These are phyloP conservation scores for Lactarius indigo DNA, from an alignment of 768 basidiomycete genomes.

Conservation along the genomic window DNA sequence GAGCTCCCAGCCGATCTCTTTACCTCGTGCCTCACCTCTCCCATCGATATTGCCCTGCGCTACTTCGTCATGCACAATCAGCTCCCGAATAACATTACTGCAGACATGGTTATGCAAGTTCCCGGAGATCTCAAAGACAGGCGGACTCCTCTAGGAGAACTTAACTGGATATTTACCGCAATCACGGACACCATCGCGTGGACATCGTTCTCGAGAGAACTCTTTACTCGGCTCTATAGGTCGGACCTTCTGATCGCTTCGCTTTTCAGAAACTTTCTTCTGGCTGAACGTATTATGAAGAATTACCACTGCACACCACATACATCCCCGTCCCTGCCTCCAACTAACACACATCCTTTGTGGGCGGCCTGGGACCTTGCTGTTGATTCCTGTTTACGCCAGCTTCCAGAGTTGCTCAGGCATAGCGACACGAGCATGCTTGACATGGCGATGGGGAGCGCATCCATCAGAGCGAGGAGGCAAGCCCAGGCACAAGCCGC, in stretches of 20 bases:
- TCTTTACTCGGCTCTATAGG: slow-evolving; percentile 90
- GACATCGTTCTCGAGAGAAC: slow-evolving; percentile 92
- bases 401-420: slow-evolving; percentile 79
- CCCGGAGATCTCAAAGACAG: slow-evolving; percentile 97
- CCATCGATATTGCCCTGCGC: slow-evolving; percentile 95
- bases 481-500: slow-evolving; percentile 26
- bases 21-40: slow-evolving; percentile 95
- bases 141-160: slow-evolving; percentile 91
- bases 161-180: slow-evolving; percentile 99
- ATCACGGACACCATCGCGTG: slow-evolving; percentile 99
- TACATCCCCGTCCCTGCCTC: slow-evolving; percentile 84
- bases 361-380: slow-evolving; percentile 99
- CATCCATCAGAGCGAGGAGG: slow-evolving; percentile 28
- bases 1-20: slow-evolving; percentile 97
- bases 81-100: slow-evolving; percentile 71
- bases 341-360: slow-evolving; percentile 94
- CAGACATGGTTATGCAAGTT: slow-evolving; percentile 91
- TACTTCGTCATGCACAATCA: slow-evolving; percentile 91
- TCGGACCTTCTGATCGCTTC: slow-evolving; percentile 96
- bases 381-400: slow-evolving; percentile 88
- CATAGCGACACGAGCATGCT: slow-evolving; percentile 28
- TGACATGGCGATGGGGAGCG: slow-evolving; percentile 26
- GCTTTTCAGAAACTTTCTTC: slow-evolving; percentile 93
- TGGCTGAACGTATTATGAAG: slow-evolving; percentile 97
- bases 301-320: slow-evolving; percentile 96